A percentile compares a stretch with the other conserved stretches of the same genome.
phyloP scores from a whole-genome alignment of 129 eudicot genomes.

The Chrysanthemum lavandulifolium region DNA sequence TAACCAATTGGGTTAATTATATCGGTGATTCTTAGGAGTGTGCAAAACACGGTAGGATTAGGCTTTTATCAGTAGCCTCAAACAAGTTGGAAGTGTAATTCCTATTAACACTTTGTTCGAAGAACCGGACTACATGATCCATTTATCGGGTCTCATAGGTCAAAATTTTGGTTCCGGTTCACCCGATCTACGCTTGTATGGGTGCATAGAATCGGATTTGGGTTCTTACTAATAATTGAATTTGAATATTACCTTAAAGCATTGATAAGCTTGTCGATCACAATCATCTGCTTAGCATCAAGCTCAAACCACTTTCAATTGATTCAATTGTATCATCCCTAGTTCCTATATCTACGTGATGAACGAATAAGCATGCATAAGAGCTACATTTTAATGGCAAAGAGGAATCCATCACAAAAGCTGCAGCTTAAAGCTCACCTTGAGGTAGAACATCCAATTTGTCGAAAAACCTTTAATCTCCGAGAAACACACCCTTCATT shows the following conservation, averaged over 20 bases:
- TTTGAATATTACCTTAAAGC: constrained; percentile 33
- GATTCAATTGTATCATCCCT: constrained; percentile 29
- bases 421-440: constrained; percentile 33
- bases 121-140: too few species aligned
- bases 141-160: too few species aligned
- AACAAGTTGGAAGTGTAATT: too few species aligned
- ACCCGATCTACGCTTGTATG: background rate
- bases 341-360: constrained; percentile 41
- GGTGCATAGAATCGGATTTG: background rate
- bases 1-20: too few species aligned
- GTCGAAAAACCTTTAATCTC: constrained; percentile 44
- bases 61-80: too few species aligned
- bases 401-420: background rate
- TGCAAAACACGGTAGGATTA: too few species aligned
- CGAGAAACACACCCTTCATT: constrained; percentile 49
- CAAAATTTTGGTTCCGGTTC: background rate
- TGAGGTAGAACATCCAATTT: constrained; percentile 47
- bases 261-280: constrained; percentile 40
- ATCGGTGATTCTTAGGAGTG: too few species aligned
- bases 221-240: background rate
- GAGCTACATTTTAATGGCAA: background rate
- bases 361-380: background rate
- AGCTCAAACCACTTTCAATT: constrained; percentile 52
- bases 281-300: constrained; percentile 42
- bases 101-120: too few species aligned